Base-by-base conservation (phyloP, 495 filamentous ascomycete species). In the Penicillium waksmanii region DNA sequence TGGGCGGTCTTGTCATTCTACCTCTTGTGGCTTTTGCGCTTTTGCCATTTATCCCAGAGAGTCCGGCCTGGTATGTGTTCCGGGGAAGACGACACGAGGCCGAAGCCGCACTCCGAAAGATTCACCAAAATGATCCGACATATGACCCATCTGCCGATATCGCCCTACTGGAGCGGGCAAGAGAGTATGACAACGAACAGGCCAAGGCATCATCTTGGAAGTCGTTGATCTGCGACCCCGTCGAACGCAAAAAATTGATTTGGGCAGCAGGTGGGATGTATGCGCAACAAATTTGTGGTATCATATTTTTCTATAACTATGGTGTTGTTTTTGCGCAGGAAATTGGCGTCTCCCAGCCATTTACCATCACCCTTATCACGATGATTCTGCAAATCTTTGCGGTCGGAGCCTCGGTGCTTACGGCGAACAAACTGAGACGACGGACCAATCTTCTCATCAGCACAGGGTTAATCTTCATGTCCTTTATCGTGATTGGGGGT, bases 261-360 rank as follows among this genome's bases (percentile, higher is more conserved):
- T 78, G 61, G 43, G 59, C 70, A 12, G 63, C 56, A 34, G 73
- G 75, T 25, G 70, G 60, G 46, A 68, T 78, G 67, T 67, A 68
- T 54, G 72, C 65, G 3, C 73, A 76, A 50, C 75, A 78, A 53
- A 74, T 78, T 58, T 68, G 65, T 57, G 73, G 75, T 21, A 78
- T 76, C 48, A 63, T 65, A n/a, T 78, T 73, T 56, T 76, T 63
- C 54, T 76, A 76, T 57, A 64, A 61, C 33, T 78, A 73, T 48
- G 75, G 75, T 17, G 69, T 73, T 0, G 66, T 78, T 23, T 76
- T 78, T 46, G 71, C 72, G 11, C 62, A 77, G 59, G 55, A 66
- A 15, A 67, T 78, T 34, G 75, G 75, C 21, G 57, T 73, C 18
- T 60, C 60, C 0, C 58, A 75, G 15, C 67, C 75, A 9, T 78